Evolutionary conservation across 108 stramenopile species (phyloP), one percentile per base, ranked within the genome.

Genomic region (Cyclotella cryptica): DNA sequence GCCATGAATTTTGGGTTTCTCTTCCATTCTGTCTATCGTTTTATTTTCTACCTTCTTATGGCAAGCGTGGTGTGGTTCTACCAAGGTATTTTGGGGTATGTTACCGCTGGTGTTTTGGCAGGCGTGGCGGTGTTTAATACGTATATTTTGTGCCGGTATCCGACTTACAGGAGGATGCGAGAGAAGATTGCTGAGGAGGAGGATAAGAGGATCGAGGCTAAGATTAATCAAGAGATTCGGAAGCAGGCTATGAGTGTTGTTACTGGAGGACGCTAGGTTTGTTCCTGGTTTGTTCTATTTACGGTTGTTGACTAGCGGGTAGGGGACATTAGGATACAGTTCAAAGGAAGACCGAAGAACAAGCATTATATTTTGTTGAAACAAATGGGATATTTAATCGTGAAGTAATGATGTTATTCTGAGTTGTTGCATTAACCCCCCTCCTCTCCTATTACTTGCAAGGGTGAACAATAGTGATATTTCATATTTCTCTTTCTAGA

Each of bases 1-100:
- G 92, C 94, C 44, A 89, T 93, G 52, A 96, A 96, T 75, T 96
- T 96, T 75, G 94, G 94, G 12, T 95, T 96, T 67, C 81, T 96
- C 57, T 96, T 96, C 83, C 78, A 87, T 78, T 85, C 90, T 5
- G 62, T 88, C 14, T 92, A 90, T 84, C 81, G 94, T 26, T 92
- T 96, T 63, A 24, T 93, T 17, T 96, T 92, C 72, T 96, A 96
- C 75, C 61, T 87, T 55, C 78, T 95, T 4, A 65, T 95, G 83
- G 93, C 85, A 14, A 86, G 79, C 26, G 86, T 93, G 13, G 76
- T 72, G 45, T 96, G 85, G 87, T 69, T 83, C 8, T 96, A 83
- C 66, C 80, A 82, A n/a, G 58, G 54, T 10, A 21, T 92, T 22
- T 77, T 87, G 62, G 94, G 94, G 30, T 71, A 60, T 27, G 81